Percentiles rank a stretch among this genome's conserved stretches.
Evolutionary conservation across 495 filamentous ascomycete genomes (phyloP).

Genomic region (Penicillium salamii): DNA sequence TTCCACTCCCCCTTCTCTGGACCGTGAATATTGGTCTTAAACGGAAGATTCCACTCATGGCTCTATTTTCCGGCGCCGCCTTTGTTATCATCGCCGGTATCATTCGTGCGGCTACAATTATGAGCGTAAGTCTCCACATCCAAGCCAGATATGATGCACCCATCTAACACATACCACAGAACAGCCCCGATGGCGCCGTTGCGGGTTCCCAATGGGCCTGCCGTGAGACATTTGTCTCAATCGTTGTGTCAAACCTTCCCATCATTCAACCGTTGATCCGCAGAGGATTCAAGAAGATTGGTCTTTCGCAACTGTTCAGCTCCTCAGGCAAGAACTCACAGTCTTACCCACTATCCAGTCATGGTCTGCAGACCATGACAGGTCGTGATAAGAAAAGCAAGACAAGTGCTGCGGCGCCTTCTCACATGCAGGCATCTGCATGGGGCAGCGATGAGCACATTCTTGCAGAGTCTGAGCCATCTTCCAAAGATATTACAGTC

Average conservation of each 20-base stretch:
- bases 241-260: slow-evolving; percentile 54
- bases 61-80: slow-evolving; percentile 55
- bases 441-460: slow-evolving; percentile 35
- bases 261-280: slow-evolving; percentile 53
- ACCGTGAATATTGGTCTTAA: slow-evolving; percentile 40
- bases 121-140: slow-evolving; percentile 33
- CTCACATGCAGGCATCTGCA: slow-evolving; percentile 16
- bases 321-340: slow-evolving; percentile 17
- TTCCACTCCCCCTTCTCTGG: slow-evolving; percentile 52
- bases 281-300: slow-evolving; percentile 26
- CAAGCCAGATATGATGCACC: background rate
- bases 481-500: slow-evolving; percentile 27
- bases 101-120: slow-evolving; percentile 52
- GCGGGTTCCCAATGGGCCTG: slow-evolving; percentile 54
- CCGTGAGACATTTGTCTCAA: slow-evolving; percentile 56
- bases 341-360: slow-evolving; percentile 21
- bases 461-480: slow-evolving; percentile 8
- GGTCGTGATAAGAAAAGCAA: slow-evolving; percentile 15
- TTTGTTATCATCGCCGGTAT: slow-evolving; percentile 54
- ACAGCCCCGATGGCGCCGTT: slow-evolving; percentile 33
- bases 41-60: slow-evolving; percentile 45
- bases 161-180: slow-evolving; percentile 5
- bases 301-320: slow-evolving; percentile 30
- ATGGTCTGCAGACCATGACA: slow-evolving; percentile 13
- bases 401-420: slow-evolving; percentile 5